Percentiles rank a stretch among this genome's conserved stretches.
phyloP scores from a whole-genome alignment of 345 rosid genomes.

The Linum trigynum region DNA sequence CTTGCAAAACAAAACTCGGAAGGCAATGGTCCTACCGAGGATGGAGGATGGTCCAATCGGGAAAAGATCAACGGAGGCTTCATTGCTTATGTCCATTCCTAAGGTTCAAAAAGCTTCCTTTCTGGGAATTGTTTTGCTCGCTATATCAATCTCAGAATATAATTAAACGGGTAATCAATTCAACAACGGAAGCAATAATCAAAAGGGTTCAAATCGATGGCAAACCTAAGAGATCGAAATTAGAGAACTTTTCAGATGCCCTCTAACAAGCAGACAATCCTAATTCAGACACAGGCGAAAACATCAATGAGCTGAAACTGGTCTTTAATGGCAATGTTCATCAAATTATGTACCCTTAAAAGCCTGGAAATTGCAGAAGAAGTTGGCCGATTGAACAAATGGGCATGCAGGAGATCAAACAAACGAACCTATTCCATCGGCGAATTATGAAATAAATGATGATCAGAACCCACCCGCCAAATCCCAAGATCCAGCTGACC shows the following conservation, averaged over 20 bases:
- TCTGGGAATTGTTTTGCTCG: background rate
- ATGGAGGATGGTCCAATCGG: constrained; percentile 83
- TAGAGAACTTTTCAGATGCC: too few relatives aligned
- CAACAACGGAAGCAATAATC: too few relatives aligned
- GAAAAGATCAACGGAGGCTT: constrained; percentile 71
- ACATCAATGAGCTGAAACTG: too few relatives aligned
- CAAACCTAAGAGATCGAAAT: too few relatives aligned
- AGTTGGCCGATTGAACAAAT: too few relatives aligned
- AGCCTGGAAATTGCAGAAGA: background rate
- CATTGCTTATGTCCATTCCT: constrained; percentile 84
- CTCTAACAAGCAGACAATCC: too few relatives aligned
- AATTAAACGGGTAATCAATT: too few relatives aligned
- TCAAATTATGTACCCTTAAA: background rate
- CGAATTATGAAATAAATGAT: background rate
- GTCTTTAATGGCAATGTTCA: too few relatives aligned
- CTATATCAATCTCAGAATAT: too few relatives aligned
- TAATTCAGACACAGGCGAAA: too few relatives aligned
- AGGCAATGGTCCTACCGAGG: constrained; percentile 79
- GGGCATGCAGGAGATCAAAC: too few relatives aligned
- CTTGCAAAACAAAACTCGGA: constrained; percentile 68
- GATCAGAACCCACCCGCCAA: background rate
- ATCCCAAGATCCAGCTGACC: background rate
- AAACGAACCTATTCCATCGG: background rate
- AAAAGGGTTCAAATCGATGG: too few relatives aligned
- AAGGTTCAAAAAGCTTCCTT: background rate